Conservation (phyloP, 371 early-diverging fungal genomes). For the Coemansia sp. region DNA sequence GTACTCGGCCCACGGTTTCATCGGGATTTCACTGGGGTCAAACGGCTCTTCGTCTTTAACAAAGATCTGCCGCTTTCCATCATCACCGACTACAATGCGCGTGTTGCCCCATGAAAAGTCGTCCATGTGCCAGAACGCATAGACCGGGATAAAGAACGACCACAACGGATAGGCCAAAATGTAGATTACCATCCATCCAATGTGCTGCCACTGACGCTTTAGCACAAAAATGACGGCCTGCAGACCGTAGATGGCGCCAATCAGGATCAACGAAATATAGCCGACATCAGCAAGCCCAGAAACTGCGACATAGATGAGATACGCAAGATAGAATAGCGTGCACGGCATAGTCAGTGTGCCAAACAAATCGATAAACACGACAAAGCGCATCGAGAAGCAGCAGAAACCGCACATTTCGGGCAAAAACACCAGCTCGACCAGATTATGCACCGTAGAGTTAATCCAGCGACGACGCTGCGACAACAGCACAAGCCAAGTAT, state of each 20-base stretch:
- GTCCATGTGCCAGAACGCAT: constrained; percentile 95
- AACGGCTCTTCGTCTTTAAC: constrained; percentile 68
- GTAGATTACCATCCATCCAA: constrained; percentile 96
- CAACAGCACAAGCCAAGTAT: constrained; percentile 87
- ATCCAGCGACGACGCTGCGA: constrained; percentile 98
- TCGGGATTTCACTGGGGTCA: constrained; percentile 80
- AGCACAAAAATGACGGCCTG: constrained; percentile 78
- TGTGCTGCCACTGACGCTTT: constrained; percentile 86
- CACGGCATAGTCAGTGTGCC: constrained; percentile 93
- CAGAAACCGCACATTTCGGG: constrained; percentile 93
- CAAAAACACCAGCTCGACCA: constrained; percentile 84
- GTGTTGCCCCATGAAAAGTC: constrained; percentile 98
- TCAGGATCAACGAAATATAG: constrained; percentile 60
- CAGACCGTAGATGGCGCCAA: constrained; percentile 75
- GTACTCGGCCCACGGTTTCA: constrained; percentile 85
- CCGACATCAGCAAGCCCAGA: constrained; percentile 59
- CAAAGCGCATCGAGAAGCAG: constrained; percentile 97
- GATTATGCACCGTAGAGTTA: constrained; percentile 94
- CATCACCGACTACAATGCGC: constrained; percentile 83
- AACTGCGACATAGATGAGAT: constrained; percentile 62
- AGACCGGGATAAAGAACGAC: constrained; percentile 76
- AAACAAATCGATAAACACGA: constrained; percentile 89
- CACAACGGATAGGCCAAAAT: constrained; percentile 80
- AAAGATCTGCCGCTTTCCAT: constrained; percentile 66
- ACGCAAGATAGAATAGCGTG: constrained; percentile 76